Conservation (phyloP, 257 asterid species). For the Marsdenia floribunda region DNA sequence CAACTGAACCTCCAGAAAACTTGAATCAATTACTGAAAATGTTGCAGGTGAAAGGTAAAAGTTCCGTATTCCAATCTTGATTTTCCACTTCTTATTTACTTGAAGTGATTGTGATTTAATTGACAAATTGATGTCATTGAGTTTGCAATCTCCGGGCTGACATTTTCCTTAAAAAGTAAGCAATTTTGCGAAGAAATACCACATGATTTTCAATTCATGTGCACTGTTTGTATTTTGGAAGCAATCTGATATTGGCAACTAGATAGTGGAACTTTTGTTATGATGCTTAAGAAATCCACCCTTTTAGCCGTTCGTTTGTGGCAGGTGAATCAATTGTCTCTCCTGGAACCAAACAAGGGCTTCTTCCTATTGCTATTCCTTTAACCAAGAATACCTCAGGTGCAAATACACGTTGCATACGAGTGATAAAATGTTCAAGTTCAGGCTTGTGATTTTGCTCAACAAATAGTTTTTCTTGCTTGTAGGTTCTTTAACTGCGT, state of each 20-base stretch:
- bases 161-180: not conserved
- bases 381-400: conserved; percentile 70
- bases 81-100: not conserved
- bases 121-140: not conserved
- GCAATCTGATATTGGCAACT: too few relatives aligned
- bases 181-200: not conserved
- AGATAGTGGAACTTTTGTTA: not conserved
- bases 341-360: conserved; percentile 86
- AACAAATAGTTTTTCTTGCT: conserved; percentile 18
- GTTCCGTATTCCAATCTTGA: not conserved
- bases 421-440: conserved; percentile 6
- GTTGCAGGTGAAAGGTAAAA: conserved; percentile 79
- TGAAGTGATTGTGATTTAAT: not conserved
- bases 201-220: not conserved
- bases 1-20: conserved; percentile 73
- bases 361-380: conserved; percentile 89
- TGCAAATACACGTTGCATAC: conserved; percentile 14
- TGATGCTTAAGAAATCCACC: conserved; percentile 3
- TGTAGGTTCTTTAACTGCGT: conserved; percentile 78
- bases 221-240: not conserved
- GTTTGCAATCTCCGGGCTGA: not conserved
- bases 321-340: conserved; percentile 75
- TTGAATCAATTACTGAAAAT: conserved; percentile 71
- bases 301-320: conserved; percentile 4
- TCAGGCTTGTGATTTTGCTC: conserved; percentile 9